phyloP scores from a whole-genome alignment of 2,329 filamentous ascomycete genomes.

The Sclerotinia nivalis region DNA sequence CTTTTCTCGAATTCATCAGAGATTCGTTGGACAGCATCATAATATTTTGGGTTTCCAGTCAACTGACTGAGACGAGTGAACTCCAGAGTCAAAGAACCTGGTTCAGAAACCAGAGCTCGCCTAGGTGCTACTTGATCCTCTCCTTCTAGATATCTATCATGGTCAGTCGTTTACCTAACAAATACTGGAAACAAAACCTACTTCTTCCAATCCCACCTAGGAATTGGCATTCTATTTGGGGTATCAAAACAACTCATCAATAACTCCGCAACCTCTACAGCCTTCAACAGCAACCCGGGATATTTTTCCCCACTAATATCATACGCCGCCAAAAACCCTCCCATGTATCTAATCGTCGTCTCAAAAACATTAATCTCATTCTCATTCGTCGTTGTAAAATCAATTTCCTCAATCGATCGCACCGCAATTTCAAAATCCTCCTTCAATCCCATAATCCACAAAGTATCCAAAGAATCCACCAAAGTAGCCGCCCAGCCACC shows the following conservation, averaged over 20 bases:
- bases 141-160: conserved; percentile 42
- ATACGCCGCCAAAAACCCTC: conserved; percentile 82
- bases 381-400: conserved; percentile 68
- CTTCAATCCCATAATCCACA: conserved; percentile 83
- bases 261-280: conserved; percentile 69
- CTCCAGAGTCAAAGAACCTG: conserved; percentile 61
- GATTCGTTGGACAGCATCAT: conserved; percentile 61
- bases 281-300: conserved; percentile 65
- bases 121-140: conserved; percentile 60
- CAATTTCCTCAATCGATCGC: conserved; percentile 67
- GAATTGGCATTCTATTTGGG: conserved; percentile 85
- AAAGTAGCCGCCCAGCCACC: conserved; percentile 89
- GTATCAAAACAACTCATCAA: conserved; percentile 77
- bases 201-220: conserved; percentile 49
- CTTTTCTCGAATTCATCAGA: conserved; percentile 56
- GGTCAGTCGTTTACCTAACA: conserved; percentile 45
- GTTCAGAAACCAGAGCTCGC: conserved; percentile 57
- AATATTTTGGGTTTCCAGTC: conserved; percentile 61
- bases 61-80: conserved; percentile 65
- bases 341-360: conserved; percentile 87
- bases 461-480: conserved; percentile 78
- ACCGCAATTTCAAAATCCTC: conserved; percentile 79
- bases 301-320: conserved; percentile 77
- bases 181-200: conserved; percentile 44
- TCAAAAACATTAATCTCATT: conserved; percentile 66